Evolutionary conservation across 768 basidiomycete species (phyloP).

Genomic region (Xerocomellus dryophilus): DNA sequence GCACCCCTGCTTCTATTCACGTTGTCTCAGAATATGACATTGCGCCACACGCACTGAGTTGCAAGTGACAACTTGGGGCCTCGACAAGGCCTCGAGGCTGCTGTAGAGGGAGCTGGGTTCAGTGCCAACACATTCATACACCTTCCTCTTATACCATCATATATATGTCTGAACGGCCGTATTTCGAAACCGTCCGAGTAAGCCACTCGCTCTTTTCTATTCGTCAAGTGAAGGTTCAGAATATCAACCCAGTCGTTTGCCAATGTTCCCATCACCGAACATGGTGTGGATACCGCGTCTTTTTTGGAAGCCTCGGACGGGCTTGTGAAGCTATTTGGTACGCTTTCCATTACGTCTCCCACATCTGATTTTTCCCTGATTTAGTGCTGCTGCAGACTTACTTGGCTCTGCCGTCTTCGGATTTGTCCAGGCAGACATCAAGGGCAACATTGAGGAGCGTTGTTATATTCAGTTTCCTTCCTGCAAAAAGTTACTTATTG

Average conservation of each 20-base stretch:
- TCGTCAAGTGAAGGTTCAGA: not conserved
- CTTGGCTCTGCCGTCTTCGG: constrained; percentile 67
- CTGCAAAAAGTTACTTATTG: constrained; percentile 10
- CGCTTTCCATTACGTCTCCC: constrained; percentile 29
- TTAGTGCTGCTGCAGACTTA: constrained; percentile 46
- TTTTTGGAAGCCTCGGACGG: constrained; percentile 92
- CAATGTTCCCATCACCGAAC: constrained; percentile 72
- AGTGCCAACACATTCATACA: constrained; percentile 1
- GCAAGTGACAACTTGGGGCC: constrained; percentile 15
- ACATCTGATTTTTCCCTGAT: constrained; percentile 9
- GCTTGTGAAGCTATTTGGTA: constrained; percentile 70
- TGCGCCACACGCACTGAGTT: constrained; percentile 22
- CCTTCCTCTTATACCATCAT: constrained; percentile 8
- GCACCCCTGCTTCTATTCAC: constrained; percentile 18
- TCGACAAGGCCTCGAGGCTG: constrained; percentile 27
- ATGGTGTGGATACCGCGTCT: constrained; percentile 72
- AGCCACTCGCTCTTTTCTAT: constrained; percentile 10
- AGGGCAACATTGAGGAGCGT: constrained; percentile 61
- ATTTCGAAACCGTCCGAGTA: constrained; percentile 70
- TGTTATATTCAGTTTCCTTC: constrained; percentile 9
- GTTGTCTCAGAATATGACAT: constrained; percentile 19
- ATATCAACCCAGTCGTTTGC: constrained; percentile 65
- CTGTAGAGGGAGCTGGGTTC: constrained; percentile 9
- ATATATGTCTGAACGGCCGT: constrained; percentile 41
- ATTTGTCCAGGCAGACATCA: constrained; percentile 70